These are phyloP conservation scores for Backusella mclennaniae DNA, from an alignment of 192 early-diverging fungal genomes.

Conservation along the genomic window DNA sequence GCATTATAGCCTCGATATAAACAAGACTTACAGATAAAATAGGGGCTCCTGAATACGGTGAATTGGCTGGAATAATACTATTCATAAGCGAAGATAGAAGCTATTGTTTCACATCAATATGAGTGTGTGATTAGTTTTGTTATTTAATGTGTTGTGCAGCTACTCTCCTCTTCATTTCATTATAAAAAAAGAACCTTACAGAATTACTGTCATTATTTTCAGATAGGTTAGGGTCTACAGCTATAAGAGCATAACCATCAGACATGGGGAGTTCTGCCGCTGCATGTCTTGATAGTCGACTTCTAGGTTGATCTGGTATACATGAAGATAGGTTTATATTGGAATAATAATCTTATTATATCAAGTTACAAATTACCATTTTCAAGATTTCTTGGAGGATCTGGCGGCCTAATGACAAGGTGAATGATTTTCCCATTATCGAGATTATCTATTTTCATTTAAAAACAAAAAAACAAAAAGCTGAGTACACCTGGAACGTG, in stretches of 20 bases:
- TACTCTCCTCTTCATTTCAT: background rate
- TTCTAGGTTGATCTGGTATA: background rate
- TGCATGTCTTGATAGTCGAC: constrained; percentile 1
- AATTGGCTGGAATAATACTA: background rate
- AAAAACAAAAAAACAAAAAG: background rate
- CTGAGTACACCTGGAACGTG: background rate
- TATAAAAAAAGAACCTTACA: background rate
- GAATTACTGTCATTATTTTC: background rate
- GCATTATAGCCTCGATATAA: background rate
- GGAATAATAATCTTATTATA: background rate
- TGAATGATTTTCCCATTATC: constrained; percentile 1
- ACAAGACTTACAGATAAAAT: background rate
- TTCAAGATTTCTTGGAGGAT: constrained; percentile 4
- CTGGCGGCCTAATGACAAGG: background rate
- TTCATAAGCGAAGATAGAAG: background rate
- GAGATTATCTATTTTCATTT: background rate
- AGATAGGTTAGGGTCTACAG: background rate
- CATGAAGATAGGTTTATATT: constrained; percentile 1
- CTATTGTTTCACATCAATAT: background rate
- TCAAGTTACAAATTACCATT: background rate
- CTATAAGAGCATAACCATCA: background rate
- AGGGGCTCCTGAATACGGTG: background rate
- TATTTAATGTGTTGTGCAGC: background rate
- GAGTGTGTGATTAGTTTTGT: background rate
- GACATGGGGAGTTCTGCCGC: background rate